A percentile compares a stretch with the other conserved stretches of the same genome.
phyloP scores from a whole-genome alignment of 2,329 filamentous ascomycete genomes.

The Hymenoscyphus salicellus region DNA sequence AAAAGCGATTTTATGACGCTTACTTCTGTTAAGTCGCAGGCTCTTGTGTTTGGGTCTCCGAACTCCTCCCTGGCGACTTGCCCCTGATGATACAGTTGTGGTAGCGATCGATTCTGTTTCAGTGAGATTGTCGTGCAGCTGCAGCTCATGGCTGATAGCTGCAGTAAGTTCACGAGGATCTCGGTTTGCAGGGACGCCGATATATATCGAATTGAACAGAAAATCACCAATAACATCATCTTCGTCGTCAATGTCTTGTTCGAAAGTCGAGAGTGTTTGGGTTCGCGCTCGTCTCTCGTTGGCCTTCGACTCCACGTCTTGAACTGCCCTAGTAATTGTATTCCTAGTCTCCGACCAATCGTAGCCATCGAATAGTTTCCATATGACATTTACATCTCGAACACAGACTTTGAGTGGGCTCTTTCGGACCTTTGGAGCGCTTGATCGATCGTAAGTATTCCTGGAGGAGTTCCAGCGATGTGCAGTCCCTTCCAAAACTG shows the following conservation, averaged over 20 bases:
- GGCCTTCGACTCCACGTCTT: constrained; percentile 80
- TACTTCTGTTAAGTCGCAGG: constrained; percentile 78
- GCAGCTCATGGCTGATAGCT: constrained; percentile 83
- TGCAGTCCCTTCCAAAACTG: constrained; percentile 61
- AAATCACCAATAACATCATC: constrained; percentile 89
- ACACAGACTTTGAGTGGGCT: constrained; percentile 76
- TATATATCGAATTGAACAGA: constrained; percentile 98
- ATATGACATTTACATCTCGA: constrained; percentile 87
- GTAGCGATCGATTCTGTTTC: constrained; percentile 89
- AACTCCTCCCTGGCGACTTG: constrained; percentile 46
- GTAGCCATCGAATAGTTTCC: constrained; percentile 97
- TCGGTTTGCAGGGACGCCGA: constrained; percentile 81
- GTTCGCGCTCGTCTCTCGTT: constrained; percentile 67
- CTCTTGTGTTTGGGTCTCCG: constrained; percentile 47
- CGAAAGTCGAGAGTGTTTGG: constrained; percentile 50
- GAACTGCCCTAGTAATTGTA: constrained; percentile 80
- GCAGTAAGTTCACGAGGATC: constrained; percentile 78
- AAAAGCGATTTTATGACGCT: constrained; percentile 91
- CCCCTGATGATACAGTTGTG: constrained; percentile 62
- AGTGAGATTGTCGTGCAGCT: constrained; percentile 79
- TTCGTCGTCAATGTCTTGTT: constrained; percentile 69
- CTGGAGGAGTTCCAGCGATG: constrained; percentile 77
- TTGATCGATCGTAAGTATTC: constrained; percentile 69
- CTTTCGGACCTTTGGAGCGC: constrained; percentile 56
- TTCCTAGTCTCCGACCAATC: constrained; percentile 90